Evolutionary conservation across 805 yeast species (phyloP).

Genomic region (Maudiozyma saulgeensis): DNA sequence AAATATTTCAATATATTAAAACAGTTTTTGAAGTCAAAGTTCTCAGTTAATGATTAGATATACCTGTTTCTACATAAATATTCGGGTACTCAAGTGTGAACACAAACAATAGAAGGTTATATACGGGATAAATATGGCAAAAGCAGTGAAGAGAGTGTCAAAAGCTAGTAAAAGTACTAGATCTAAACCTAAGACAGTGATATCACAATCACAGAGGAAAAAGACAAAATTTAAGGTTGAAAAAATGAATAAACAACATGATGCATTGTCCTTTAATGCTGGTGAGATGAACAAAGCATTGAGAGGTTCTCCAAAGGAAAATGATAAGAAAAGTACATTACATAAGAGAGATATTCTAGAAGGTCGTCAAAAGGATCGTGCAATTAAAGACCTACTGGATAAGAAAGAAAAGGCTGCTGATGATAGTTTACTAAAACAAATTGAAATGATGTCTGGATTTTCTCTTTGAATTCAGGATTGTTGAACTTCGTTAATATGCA

Average conservation of each 20-base stretch:
- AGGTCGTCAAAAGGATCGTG: conserved; percentile 23
- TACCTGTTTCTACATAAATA: no score
- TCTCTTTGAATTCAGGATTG: conserved; percentile 12
- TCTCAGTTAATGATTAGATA: no score
- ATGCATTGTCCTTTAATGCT: conserved; percentile 7
- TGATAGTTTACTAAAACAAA: conserved; percentile 23
- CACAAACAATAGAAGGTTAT: no score
- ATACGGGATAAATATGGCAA: neutral
- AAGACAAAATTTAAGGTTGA: conserved; percentile 19
- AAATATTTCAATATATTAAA: neutral
- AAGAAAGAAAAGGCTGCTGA: conserved; percentile 21
- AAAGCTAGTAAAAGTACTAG: neutral
- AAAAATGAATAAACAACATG: conserved; percentile 15
- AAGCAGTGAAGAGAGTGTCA: neutral
- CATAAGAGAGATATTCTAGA: conserved; percentile 14
- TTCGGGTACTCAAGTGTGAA: no score
- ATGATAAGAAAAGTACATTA: conserved; percentile 6
- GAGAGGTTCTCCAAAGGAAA: neutral
- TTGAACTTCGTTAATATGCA: no score
- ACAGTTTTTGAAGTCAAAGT: no score
- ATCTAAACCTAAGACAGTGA: conserved; percentile 3
- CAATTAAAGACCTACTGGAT: conserved; percentile 12
- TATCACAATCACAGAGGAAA: conserved; percentile 19
- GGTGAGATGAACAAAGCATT: conserved; percentile 2
- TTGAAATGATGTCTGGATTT: conserved; percentile 28